Percentiles rank a stretch among this genome's conserved stretches.
Evolutionary conservation across 106 monocot genomes (phyloP).

Genomic region (Apostasia shenzhenica): DNA sequence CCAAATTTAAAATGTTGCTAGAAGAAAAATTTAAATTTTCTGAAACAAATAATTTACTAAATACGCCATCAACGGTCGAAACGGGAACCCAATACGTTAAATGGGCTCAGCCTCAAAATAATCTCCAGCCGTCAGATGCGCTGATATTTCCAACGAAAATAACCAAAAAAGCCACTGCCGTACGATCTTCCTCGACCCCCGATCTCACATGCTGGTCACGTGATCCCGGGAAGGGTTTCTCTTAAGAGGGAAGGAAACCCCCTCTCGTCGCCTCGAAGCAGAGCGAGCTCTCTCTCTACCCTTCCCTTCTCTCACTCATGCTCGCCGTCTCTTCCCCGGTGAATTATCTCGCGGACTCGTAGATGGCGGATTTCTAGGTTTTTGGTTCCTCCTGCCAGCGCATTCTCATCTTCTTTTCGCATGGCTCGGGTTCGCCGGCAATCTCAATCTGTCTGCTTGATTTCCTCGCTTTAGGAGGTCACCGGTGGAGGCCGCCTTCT

Average conservation of each 20-base stretch:
- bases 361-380: conserved; percentile 10
- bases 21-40: neutral
- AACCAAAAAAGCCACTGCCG: neutral
- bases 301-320: neutral
- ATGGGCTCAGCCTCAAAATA: neutral
- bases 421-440: neutral
- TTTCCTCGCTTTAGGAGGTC: neutral
- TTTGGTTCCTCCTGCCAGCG: conserved; percentile 2
- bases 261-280: neutral
- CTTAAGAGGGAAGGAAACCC: neutral
- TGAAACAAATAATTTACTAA: neutral
- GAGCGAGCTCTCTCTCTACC: neutral
- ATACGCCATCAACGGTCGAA: conserved; percentile 11
- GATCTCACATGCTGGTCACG: neutral
- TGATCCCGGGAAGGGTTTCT: conserved; percentile 9
- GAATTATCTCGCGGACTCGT: neutral
- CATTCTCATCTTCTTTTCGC: neutral
- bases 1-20: conserved; percentile 11
- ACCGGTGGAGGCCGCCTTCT: neutral
- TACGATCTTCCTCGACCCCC: neutral
- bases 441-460: neutral
- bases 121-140: neutral
- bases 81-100: neutral
- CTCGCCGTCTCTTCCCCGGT: neutral
- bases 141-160: neutral